Base-by-base conservation (phyloP, 2,329 filamentous ascomycete genomes). In the Dendrostoma leiphaemia region DNA sequence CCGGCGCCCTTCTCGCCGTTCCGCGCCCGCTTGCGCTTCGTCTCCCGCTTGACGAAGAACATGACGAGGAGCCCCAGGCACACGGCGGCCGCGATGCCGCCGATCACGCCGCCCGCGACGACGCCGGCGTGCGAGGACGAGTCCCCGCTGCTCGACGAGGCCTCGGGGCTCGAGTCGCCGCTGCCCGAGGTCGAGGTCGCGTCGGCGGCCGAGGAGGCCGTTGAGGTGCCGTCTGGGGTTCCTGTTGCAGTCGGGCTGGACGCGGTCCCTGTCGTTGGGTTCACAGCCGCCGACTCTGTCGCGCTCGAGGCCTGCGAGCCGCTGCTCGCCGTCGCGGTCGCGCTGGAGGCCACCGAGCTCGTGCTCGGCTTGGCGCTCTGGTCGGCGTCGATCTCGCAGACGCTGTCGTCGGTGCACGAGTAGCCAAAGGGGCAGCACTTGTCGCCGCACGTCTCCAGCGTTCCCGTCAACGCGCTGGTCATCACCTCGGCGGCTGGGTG, bases 371-470 rank as follows among this genome's bases (percentile, higher is more conserved):
- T 59, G 21, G 60, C 65, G 51, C 67, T 71, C 63, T 86, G 80
- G 62, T 86, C 77, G 15, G 70, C 58, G 58, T 84, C 68, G 61
- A 71, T 74, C 10, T 74, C 65, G 62, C 88, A 91, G 57, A 72
- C 54, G 47, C 69, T 67, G 38, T 71, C 71, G 49, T 65, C 66
- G 32, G 78, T 69, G 70, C 89, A 92, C 1, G 74, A 71, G 70
- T 86, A 91, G 3, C 89, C 89, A 67, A 86, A 85, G 0, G 89
- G 88, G 65, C 89, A 92, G 69, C 88, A 92, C n/a, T 61, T 51
- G 61, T 58, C 68, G 13, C 80, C 85, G 62, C 89, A 91, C 19
- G 70, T 75, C 2, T 72, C 69, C 13, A 91, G 73, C 10, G 74
- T 70, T 9, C 79, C 75, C 17, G 75, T 74, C 28, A 88, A 80